Conservation (phyloP, 23 red algal genomes). For the Agarophyton chilense region DNA sequence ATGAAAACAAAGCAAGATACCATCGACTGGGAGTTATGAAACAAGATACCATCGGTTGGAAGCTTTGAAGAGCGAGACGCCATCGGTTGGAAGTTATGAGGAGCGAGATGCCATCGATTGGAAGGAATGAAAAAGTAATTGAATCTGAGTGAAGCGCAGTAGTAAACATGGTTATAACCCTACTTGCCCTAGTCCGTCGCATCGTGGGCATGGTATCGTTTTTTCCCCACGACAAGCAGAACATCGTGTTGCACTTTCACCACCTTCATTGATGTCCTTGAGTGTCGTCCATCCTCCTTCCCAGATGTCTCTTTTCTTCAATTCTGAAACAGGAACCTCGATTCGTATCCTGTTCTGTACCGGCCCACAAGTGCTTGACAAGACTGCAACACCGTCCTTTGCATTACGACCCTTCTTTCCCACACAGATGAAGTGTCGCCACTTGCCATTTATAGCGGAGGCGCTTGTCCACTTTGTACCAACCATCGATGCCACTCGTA, state of each 20-base stretch:
- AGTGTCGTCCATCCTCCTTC: slow-evolving; percentile 78
- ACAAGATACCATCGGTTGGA: slow-evolving; percentile 68
- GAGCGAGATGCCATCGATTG: slow-evolving; percentile 70
- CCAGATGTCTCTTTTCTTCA: slow-evolving; percentile 71
- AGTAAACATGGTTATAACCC: slow-evolving; percentile 44
- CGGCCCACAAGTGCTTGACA: slow-evolving; percentile 63
- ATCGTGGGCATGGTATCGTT: slow-evolving; percentile 69
- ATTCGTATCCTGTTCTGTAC: slow-evolving; percentile 51
- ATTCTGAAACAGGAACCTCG: slow-evolving; percentile 71
- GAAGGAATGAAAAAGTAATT: slow-evolving; percentile 11
- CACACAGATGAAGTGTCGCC: slow-evolving; percentile 82
- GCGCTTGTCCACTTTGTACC: slow-evolving; percentile 84
- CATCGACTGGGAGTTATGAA: slow-evolving; percentile 77
- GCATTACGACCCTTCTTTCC: slow-evolving; percentile 62
- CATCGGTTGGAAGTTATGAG: slow-evolving; percentile 76
- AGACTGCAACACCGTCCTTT: slow-evolving; percentile 54
- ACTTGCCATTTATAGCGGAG: slow-evolving; percentile 65
- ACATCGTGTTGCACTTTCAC: slow-evolving; percentile 25
- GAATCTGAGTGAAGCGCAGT: neutral
- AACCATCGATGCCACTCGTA: slow-evolving; percentile 65
- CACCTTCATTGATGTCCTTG: slow-evolving; percentile 55
- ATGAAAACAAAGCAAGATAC: slow-evolving; percentile 41
- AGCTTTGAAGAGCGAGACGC: slow-evolving; percentile 43
- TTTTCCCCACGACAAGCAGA: slow-evolving; percentile 59
- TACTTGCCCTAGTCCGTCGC: slow-evolving; percentile 79